A percentile compares a stretch with the other conserved stretches of the same genome.
phyloP scores from a whole-genome alignment of 1,284 basidiomycete species.

The Tausonia pullulans region DNA sequence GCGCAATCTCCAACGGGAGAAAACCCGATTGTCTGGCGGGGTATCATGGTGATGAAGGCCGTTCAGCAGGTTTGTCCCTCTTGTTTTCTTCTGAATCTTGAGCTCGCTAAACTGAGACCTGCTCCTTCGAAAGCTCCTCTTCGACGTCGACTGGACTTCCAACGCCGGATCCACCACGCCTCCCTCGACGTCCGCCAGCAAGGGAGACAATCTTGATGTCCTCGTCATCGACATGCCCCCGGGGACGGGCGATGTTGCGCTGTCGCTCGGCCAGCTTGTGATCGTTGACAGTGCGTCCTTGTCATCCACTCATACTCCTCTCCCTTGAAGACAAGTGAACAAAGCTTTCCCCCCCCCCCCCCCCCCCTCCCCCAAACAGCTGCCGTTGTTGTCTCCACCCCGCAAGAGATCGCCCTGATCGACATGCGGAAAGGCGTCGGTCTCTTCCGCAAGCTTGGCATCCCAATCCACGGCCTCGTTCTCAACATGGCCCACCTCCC shows the following conservation, averaged over 20 bases:
- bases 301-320: neutral
- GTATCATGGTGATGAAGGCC: conserved; percentile 98
- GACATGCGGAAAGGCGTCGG: conserved; percentile 88
- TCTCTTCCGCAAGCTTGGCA: conserved; percentile 82
- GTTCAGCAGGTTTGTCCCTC: conserved; percentile 49
- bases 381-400: conserved; percentile 85
- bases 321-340: neutral
- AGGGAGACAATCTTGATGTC: conserved; percentile 51
- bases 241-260: conserved; percentile 89
- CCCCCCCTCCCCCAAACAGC: conserved; percentile 41
- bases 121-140: conserved; percentile 56
- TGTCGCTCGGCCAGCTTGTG: conserved; percentile 85
- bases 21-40: conserved; percentile 84
- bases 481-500: conserved; percentile 85
- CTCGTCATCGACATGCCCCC: conserved; percentile 95
- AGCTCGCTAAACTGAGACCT: neutral
- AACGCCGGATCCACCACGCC: conserved; percentile 7
- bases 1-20: conserved; percentile 43
- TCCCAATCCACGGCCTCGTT: conserved; percentile 83
- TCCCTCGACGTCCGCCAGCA: conserved; percentile 16
- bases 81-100: neutral
- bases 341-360: neutral
- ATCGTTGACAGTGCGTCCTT: conserved; percentile 56
- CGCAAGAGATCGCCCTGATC: conserved; percentile 84
- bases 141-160: conserved; percentile 82